Evolutionary conservation across 768 basidiomycete species (phyloP), one percentile per base, ranked within the genome.

Genomic region (Paxillus ammoniavirescens): DNA sequence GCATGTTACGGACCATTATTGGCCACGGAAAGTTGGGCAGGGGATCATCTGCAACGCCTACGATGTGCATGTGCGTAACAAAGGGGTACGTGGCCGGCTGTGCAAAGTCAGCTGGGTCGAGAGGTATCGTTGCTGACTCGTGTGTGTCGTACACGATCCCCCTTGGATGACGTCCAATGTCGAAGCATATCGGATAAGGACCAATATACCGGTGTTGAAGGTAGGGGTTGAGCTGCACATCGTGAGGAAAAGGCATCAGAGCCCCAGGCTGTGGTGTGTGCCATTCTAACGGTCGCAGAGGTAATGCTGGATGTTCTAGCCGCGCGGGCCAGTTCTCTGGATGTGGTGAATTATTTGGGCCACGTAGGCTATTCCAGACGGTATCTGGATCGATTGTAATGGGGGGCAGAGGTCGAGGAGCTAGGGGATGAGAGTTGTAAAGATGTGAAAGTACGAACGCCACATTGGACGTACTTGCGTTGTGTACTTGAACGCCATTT

Each of bases 51-150:
- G 78, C 81, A 21, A 85, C 71, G 3, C 68, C 75, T 52, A 72
- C 75, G 66, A 87, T 78, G 58, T 74, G 75, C 76, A 87, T 76
- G 52, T 78, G 74, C 8, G 79, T 79, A 42, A 84, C 68, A 53
- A 83, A 77, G 0, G 86, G 86, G 62, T 68, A 78, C 8, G 85
- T 84, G n/a, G 84, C 85, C 0, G 84, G 83, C 63, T 86, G 82
- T n/a, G 77, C 69, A 44, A 67, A 61, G 56, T 80, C 79, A 3
- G 70, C 62, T 1, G 62, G 53, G 14, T 67, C 56, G 42, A 75
- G 65, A 3, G 71, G 70, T 42, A 75, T 66, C 6, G 65, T 53
- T 7, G 60, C 58, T 46, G 33, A 67, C 64, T 46, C 54, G 31
- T 42, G 30, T 2, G 13, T 68, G 61, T 23, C 71, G 72, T 35